Base-by-base conservation (phyloP, 305 asterid species). In the Fraxinus latifolia region DNA sequence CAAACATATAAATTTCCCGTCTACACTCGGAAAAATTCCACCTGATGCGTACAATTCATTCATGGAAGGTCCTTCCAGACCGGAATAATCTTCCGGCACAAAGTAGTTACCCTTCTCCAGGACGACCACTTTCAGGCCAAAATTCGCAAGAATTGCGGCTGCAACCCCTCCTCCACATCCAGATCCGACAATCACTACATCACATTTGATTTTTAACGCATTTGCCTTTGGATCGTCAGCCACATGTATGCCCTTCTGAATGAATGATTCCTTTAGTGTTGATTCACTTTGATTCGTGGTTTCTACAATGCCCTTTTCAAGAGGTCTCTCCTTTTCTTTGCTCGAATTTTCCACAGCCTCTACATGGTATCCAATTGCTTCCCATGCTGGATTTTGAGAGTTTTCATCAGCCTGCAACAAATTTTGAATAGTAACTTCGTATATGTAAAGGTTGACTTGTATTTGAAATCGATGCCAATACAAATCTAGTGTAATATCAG, bases 111-210 rank as follows among this genome's bases (percentile, higher is more conserved):
- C 99, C 82, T 92, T 95, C 87, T 94, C 98, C 12, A 95, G 92
- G 73, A 95, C 82, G n/a, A 95, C 42, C 1, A 95, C 98, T 87
- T 91, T 95, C 55, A 86, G 88, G 5, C 98, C 98, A 0, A 97
- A 89, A 53, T 89, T 87, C 6, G 98, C 95, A 39, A 95, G 97
- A 8, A 93, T 80, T 1, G 95, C 92, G 1, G 97, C 99, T 0
- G 98, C 95, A 12, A 95, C 97, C 0, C 96, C 97, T 73, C 99
- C 99, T 0, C 97, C 99, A 29, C 94, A 86, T 68, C 99, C 99
- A 6, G 99, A 95, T 79, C 99, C 99, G 2, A 95, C 93, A 14
- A 95, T 89, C 83, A 94, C 95, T 25, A 94, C 97, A 67, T 95
- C 99, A 29, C 99, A 95, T 81, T 82, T 87, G 77, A 95, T 87